A percentile compares a stretch with the other conserved stretches of the same genome.
Conservation (phyloP, 306 rosid species). For the Cajanus cajan region DNA sequence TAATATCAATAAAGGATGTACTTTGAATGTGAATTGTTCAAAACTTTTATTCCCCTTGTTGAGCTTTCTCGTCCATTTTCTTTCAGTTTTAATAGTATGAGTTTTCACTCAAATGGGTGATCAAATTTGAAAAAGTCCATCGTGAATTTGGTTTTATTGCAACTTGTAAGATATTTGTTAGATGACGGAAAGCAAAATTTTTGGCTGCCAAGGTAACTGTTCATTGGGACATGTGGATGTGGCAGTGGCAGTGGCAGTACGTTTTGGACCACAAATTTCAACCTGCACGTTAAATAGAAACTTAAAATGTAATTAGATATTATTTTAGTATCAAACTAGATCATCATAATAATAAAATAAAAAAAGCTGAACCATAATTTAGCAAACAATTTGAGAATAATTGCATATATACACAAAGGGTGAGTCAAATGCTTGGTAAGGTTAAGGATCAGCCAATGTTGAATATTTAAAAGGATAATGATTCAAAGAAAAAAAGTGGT, state of each 20-base stretch:
- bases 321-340: constrained; percentile 1
- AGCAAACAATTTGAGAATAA: constrained; percentile 4
- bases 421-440: not conserved
- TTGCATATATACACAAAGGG: not conserved
- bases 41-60: not conserved
- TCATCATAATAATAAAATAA: not conserved
- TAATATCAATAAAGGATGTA: constrained; percentile 27
- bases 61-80: not conserved
- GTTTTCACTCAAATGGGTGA: not conserved
- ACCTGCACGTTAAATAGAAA: not conserved
- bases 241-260: not conserved
- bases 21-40: constrained; percentile 3
- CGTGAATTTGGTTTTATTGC: constrained; percentile 13
- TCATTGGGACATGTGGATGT: constrained; percentile 14
- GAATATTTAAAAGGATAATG: not conserved
- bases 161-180: constrained; percentile 10
- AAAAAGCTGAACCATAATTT: not conserved
- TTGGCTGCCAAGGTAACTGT: constrained; percentile 6
- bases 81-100: not conserved
- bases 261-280: constrained; percentile 23
- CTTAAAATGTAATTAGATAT: constrained; percentile 8
- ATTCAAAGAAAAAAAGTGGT: not conserved
- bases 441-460: no score
- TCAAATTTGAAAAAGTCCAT: constrained; percentile 18
- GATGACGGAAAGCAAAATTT: constrained; percentile 26